A percentile compares a stretch with the other conserved stretches of the same genome.
phyloP scores from a whole-genome alignment of 495 filamentous ascomycete genomes.

The Hypoxylon perforatum region DNA sequence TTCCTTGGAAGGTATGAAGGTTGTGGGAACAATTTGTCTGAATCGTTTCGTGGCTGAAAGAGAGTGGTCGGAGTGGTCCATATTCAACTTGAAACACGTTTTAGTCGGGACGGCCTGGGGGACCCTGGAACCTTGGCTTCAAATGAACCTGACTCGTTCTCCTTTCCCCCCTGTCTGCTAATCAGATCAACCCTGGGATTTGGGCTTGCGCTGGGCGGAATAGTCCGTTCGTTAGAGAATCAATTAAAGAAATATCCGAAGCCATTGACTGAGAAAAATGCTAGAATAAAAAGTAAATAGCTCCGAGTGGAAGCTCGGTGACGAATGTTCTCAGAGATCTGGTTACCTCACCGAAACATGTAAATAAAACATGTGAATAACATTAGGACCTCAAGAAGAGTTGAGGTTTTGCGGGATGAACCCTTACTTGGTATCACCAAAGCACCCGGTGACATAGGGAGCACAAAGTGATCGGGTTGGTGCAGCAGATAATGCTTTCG shows the following conservation, averaged over 20 bases:
- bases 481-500: slow-evolving; percentile 25
- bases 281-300: not conserved
- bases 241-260: slow-evolving; percentile 20
- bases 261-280: slow-evolving; percentile 15
- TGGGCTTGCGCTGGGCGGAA: slow-evolving; percentile 31
- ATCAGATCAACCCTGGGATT: slow-evolving; percentile 40
- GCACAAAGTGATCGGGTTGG: slow-evolving; percentile 26
- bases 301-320: not conserved
- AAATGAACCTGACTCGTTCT: slow-evolving; percentile 16
- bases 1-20: slow-evolving; percentile 26
- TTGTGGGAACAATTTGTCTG: slow-evolving; percentile 30
- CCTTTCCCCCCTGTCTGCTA: slow-evolving; percentile 19
- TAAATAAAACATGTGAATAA: no score
- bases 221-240: slow-evolving; percentile 31
- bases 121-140: slow-evolving; percentile 7
- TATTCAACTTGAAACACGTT: slow-evolving; percentile 42
- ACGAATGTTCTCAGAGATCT: no score
- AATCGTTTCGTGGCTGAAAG: slow-evolving; percentile 41
- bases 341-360: no score
- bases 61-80: slow-evolving; percentile 29
- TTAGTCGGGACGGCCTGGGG: slow-evolving; percentile 7
- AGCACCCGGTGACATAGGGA: slow-evolving; percentile 19
- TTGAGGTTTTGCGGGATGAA: slow-evolving; percentile 5
- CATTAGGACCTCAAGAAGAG: no score
- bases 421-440: slow-evolving; percentile 21